These are phyloP conservation scores for Diplosphaera chodatii DNA, from an alignment of 139 green algal genomes.

Conservation along the genomic window DNA sequence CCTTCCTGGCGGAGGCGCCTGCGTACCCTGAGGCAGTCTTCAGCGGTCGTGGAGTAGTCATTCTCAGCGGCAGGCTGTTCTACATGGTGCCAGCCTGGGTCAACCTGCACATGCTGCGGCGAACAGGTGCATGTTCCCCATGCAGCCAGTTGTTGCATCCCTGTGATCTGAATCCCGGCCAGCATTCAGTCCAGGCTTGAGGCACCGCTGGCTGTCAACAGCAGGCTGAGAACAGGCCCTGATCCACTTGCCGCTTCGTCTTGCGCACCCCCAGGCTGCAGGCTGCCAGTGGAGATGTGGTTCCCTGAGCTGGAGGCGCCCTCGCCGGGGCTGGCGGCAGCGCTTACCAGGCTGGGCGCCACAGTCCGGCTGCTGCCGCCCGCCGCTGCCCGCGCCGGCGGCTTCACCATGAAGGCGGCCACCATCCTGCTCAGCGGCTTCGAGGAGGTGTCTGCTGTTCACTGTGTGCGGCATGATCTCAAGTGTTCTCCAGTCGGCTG, in stretches of 20 bases:
- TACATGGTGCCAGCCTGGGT: conserved; percentile 48
- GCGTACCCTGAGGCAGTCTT: conserved; percentile 16
- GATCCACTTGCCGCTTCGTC: too few species aligned
- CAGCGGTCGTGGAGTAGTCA: conserved; percentile 29
- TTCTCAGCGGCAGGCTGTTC: conserved; percentile 28
- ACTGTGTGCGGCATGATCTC: too few species aligned
- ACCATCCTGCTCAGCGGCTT: conserved; percentile 38
- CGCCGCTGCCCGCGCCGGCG: background rate
- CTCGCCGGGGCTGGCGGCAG: conserved; percentile 15
- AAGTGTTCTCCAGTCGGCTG: too few species aligned
- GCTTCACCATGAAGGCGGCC: conserved; percentile 43
- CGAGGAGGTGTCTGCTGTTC: conserved; percentile 17
- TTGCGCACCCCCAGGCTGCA: conserved; percentile 40
- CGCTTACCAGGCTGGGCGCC: conserved; percentile 19
- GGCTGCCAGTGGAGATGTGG: conserved; percentile 44
- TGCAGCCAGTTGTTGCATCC: too few species aligned
- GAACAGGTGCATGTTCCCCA: conserved; percentile 18
- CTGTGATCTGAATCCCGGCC: too few species aligned
- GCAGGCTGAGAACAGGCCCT: too few species aligned
- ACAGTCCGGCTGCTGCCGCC: conserved; percentile 8
- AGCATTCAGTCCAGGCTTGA: too few species aligned
- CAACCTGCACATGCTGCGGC: conserved; percentile 35
- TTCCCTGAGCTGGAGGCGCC: conserved; percentile 30
- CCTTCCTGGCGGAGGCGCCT: conserved; percentile 19
- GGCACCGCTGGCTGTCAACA: too few species aligned